phyloP scores from a whole-genome alignment of 495 filamentous ascomycete species.

The Trichocladium uniseriatum region DNA sequence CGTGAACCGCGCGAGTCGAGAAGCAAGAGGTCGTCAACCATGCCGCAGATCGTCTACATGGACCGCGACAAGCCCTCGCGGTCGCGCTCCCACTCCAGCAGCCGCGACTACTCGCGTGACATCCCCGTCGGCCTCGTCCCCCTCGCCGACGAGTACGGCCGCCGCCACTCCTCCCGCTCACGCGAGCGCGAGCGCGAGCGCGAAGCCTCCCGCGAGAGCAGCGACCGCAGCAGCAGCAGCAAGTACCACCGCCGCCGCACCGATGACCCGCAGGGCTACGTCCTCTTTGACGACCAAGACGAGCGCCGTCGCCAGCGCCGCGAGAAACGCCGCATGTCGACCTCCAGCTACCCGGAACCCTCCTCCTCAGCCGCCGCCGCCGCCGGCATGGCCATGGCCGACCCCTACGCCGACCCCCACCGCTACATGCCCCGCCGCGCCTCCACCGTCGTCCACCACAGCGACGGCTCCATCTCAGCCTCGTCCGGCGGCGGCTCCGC shows the following conservation, averaged over 20 bases:
- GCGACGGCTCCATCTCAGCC: constrained; percentile 16
- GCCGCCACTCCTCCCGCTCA: constrained; percentile 10
- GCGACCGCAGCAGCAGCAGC: neutral
- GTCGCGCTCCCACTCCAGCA: constrained; percentile 10
- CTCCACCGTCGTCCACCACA: constrained; percentile 20
- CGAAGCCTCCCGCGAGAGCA: constrained; percentile 3
- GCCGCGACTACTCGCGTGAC: constrained; percentile 14
- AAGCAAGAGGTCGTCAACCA: constrained; percentile 17
- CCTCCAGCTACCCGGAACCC: constrained; percentile 13
- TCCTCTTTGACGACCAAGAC: constrained; percentile 19
- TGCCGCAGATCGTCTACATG: constrained; percentile 21
- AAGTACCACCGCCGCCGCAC: constrained; percentile 14
- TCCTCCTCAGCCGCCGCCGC: constrained; percentile 1
- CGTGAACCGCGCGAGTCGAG: constrained; percentile 4
- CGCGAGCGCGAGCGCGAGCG: constrained; percentile 10
- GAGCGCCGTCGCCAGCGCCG: constrained; percentile 21
- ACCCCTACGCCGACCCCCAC: neutral
- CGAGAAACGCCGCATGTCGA: constrained; percentile 13
- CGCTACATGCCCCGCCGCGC: constrained; percentile 10
- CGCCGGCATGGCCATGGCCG: neutral
- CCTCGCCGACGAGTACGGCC: constrained; percentile 16
- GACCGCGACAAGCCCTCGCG: constrained; percentile 9
- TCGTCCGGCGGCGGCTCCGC: constrained; percentile 12
- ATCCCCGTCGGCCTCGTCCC: constrained; percentile 14
- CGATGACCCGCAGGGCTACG: constrained; percentile 12